Evolutionary conservation across 495 filamentous ascomycete species (phyloP).

Genomic region (Gamarada debralockiae): DNA sequence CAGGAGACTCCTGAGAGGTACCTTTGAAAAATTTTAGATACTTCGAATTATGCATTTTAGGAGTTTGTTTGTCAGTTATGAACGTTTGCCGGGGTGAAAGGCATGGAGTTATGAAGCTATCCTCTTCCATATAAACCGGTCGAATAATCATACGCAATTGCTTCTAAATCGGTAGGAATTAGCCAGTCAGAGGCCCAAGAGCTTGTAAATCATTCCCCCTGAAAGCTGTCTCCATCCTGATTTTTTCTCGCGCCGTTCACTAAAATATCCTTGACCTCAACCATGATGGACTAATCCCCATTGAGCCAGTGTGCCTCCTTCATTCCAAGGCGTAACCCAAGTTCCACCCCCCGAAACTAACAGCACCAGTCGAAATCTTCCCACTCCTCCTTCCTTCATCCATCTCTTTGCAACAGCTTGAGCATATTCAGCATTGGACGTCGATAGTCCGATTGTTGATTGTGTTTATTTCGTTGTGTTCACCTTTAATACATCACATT

Average conservation of each 20-base stretch:
- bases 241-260: too few species aligned
- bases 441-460: background rate
- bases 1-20: too few species aligned
- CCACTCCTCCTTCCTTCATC: conserved; percentile 2
- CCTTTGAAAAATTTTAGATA: background rate
- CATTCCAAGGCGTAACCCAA: background rate
- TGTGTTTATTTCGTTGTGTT: background rate
- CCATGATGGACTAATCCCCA: background rate
- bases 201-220: too few species aligned
- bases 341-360: background rate
- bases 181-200: too few species aligned
- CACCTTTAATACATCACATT: background rate
- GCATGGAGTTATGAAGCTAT: too few species aligned
- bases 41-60: background rate
- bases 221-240: too few species aligned
- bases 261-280: too few species aligned
- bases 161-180: too few species aligned
- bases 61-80: too few species aligned
- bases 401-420: conserved; percentile 29
- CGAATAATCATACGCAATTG: too few species aligned
- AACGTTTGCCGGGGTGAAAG: too few species aligned
- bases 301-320: background rate
- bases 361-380: background rate
- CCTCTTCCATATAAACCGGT: too few species aligned
- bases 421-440: conserved; percentile 1